Conservation (phyloP, 2,329 filamentous ascomycete species). For the Ophiocordyceps camponoti-leonardi region DNA sequence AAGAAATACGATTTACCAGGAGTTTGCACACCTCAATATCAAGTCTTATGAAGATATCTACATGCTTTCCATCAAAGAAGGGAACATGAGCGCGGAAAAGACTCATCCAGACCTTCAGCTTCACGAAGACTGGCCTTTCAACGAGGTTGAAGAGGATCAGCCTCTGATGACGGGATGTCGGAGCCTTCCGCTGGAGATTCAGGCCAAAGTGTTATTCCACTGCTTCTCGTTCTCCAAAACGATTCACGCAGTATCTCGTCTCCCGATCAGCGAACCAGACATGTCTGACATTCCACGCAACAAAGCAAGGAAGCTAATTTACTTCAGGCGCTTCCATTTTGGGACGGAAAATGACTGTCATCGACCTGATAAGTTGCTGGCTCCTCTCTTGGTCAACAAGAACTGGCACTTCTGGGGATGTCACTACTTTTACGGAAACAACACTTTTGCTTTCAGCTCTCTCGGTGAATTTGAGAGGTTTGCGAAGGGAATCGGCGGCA, state of each 20-base stretch:
- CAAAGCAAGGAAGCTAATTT: background rate
- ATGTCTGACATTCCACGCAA: background rate
- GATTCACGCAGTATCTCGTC: background rate
- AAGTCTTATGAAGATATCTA: background rate
- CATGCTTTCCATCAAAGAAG: background rate
- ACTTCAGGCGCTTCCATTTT: background rate
- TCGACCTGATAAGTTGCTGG: background rate
- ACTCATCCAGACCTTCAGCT: background rate
- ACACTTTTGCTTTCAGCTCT: background rate
- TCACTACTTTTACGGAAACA: background rate
- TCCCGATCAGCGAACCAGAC: background rate
- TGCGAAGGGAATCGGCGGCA: background rate
- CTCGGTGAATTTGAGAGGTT: background rate
- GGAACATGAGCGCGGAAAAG: background rate
- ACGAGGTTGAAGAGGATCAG: background rate
- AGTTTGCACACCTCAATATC: background rate
- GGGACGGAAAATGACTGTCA: background rate
- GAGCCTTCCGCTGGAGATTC: background rate
- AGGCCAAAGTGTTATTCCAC: background rate
- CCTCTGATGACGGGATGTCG: background rate
- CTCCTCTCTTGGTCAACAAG: background rate
- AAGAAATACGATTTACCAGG: background rate
- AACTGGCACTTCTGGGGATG: background rate
- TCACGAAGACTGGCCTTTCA: background rate
- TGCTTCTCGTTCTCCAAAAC: background rate